These are phyloP conservation scores for Neurospora sp. DNA, from an alignment of 2,329 filamentous ascomycete genomes.

Conservation along the genomic window DNA sequence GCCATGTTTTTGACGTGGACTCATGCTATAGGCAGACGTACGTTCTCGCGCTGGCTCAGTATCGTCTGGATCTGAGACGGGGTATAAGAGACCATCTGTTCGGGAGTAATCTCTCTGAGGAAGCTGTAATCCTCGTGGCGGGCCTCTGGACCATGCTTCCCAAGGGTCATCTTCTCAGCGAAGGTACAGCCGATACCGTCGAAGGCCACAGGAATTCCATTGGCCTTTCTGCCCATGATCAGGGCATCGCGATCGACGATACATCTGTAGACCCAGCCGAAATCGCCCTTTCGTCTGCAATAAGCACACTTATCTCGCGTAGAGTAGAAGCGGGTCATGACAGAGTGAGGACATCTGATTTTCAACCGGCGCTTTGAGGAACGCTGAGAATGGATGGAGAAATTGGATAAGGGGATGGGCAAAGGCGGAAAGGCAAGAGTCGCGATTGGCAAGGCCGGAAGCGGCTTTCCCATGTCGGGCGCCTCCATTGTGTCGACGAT, in stretches of 20 bases:
- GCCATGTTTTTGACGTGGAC: neutral
- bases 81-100: constrained; percentile 34
- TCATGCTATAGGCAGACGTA: constrained; percentile 20
- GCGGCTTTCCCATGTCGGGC: neutral
- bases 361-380: neutral
- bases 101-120: constrained; percentile 32
- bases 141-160: constrained; percentile 30
- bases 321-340: constrained; percentile 56
- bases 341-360: constrained; percentile 52
- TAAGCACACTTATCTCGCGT: constrained; percentile 40
- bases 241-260: constrained; percentile 47
- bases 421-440: neutral
- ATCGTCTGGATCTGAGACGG: constrained; percentile 37
- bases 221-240: constrained; percentile 26
- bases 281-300: constrained; percentile 44
- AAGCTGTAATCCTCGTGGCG: constrained; percentile 34
- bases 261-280: constrained; percentile 69
- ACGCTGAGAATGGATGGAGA: neutral
- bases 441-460: neutral
- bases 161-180: constrained; percentile 23
- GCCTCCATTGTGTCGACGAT: neutral
- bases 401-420: constrained; percentile 5
- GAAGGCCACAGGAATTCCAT: constrained; percentile 19
- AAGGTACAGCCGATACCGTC: constrained; percentile 26
- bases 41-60: constrained; percentile 40